A percentile compares a stretch with the other conserved stretches of the same genome.
Evolutionary conservation across 768 basidiomycete species (phyloP).

Genomic region (Lentinula sp.): DNA sequence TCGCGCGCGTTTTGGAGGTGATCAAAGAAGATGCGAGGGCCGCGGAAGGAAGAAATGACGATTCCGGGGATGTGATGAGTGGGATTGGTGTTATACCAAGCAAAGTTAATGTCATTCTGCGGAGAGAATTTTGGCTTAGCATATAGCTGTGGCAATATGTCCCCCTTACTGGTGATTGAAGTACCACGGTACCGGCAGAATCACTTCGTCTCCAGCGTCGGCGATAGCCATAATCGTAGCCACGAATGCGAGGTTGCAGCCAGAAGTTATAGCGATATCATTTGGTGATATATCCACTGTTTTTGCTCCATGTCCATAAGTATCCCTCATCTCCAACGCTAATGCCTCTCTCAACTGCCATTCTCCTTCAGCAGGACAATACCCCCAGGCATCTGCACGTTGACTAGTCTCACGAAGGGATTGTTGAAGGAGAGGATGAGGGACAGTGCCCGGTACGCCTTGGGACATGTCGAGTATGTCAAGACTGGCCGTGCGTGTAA

Average conservation of each 20-base stretch:
- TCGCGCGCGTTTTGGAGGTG: slow-evolving; percentile 55
- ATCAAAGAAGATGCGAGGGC: slow-evolving; percentile 45
- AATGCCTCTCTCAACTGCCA: slow-evolving; percentile 41
- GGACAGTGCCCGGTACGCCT: slow-evolving; percentile 65
- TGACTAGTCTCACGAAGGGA: slow-evolving; percentile 40
- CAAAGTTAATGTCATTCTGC: slow-evolving; percentile 62
- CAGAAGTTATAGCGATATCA: slow-evolving; percentile 65
- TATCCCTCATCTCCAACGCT: slow-evolving; percentile 51
- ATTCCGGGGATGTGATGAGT: slow-evolving; percentile 40
- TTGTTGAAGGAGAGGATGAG: slow-evolving; percentile 43
- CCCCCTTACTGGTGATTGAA: slow-evolving; percentile 54
- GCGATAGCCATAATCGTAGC: slow-evolving; percentile 57
- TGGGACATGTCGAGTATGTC: slow-evolving; percentile 51
- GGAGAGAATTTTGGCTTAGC: background rate
- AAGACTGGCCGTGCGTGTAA: slow-evolving; percentile 19
- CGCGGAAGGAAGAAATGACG: slow-evolving; percentile 57
- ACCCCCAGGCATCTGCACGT: slow-evolving; percentile 42
- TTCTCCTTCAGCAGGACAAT: slow-evolving; percentile 58
- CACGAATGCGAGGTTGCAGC: slow-evolving; percentile 71
- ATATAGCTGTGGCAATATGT: background rate
- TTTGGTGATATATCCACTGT: slow-evolving; percentile 37
- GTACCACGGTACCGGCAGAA: slow-evolving; percentile 70
- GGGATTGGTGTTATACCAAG: slow-evolving; percentile 55
- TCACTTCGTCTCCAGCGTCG: slow-evolving; percentile 64
- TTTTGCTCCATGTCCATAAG: slow-evolving; percentile 37